phyloP scores from a whole-genome alignment of 306 rosid genomes.

The Astragalus glycyphyllos region DNA sequence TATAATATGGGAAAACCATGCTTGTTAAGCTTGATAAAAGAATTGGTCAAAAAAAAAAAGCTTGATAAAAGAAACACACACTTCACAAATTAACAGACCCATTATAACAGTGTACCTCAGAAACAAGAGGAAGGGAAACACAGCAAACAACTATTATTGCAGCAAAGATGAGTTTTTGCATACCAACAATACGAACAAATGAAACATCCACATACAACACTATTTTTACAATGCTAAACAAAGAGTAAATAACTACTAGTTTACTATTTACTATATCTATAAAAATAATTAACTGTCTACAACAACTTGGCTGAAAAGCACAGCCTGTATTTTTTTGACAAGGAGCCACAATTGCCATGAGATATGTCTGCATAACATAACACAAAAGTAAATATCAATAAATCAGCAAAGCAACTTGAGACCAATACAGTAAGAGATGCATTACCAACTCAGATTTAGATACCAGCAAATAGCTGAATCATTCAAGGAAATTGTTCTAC shows the following conservation, averaged over 20 bases:
- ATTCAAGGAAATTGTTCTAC: constrained; percentile 22
- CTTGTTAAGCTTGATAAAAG: too few species aligned
- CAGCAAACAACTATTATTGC: not conserved
- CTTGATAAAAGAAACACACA: too few species aligned
- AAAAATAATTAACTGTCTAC: constrained; percentile 24
- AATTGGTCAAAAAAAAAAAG: too few species aligned
- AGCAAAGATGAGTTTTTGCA: not conserved
- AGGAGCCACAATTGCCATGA: constrained; percentile 30
- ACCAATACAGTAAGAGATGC: not conserved
- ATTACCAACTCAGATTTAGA: constrained; percentile 16
- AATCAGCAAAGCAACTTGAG: not conserved
- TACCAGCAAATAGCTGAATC: constrained; percentile 18
- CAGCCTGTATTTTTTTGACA: constrained; percentile 21
- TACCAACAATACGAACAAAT: not conserved
- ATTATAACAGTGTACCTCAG: too few species aligned
- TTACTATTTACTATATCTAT: not conserved
- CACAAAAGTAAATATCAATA: not conserved
- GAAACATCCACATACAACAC: not conserved
- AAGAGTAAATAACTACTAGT: not conserved
- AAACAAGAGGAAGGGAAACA: not conserved
- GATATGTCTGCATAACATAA: constrained; percentile 32
- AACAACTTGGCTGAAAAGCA: constrained; percentile 30
- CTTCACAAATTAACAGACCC: too few species aligned
- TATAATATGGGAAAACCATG: too few species aligned
- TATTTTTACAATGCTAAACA: constrained; percentile 4